Conservation (phyloP, 768 basidiomycete species). For the Lyophyllum decastes region DNA sequence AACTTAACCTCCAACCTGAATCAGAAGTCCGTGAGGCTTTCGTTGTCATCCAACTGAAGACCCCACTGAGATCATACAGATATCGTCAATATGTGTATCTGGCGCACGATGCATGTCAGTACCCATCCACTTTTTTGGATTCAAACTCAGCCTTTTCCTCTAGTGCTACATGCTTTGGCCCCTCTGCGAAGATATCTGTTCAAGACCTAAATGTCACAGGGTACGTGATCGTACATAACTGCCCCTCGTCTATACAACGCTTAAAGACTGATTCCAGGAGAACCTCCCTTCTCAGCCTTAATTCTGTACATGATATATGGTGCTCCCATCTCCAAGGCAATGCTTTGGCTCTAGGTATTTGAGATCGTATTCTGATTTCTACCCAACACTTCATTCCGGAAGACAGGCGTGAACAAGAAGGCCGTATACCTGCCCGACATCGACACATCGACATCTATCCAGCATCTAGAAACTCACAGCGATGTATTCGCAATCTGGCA, state of each 20-base stretch:
- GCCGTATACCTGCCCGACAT: slow-evolving; percentile 57
- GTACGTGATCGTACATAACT: slow-evolving; percentile 28
- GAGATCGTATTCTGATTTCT: neutral
- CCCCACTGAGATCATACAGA: slow-evolving; percentile 26
- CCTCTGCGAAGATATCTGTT: slow-evolving; percentile 50
- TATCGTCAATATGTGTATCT: slow-evolving; percentile 53
- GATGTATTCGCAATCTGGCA: slow-evolving; percentile 67
- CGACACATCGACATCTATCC: slow-evolving; percentile 33
- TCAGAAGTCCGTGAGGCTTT: slow-evolving; percentile 32
- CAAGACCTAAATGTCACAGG: slow-evolving; percentile 40
- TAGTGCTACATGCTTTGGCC: slow-evolving; percentile 61
- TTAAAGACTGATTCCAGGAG: slow-evolving; percentile 26
- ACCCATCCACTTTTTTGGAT: neutral
- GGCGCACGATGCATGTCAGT: slow-evolving; percentile 52
- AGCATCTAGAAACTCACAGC: slow-evolving; percentile 51
- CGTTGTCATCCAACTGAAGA: neutral
- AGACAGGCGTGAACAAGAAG: slow-evolving; percentile 51
- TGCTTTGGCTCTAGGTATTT: slow-evolving; percentile 54
- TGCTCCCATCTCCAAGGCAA: slow-evolving; percentile 49
- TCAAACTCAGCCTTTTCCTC: neutral
- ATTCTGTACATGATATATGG: slow-evolving; percentile 55
- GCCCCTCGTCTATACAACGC: neutral
- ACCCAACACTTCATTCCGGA: neutral
- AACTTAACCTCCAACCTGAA: slow-evolving; percentile 41
- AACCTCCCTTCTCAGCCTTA: slow-evolving; percentile 38